Percentiles rank a stretch among this genome's conserved stretches.
Conservation (phyloP, 257 asterid species). For the Jasminum sambac region DNA sequence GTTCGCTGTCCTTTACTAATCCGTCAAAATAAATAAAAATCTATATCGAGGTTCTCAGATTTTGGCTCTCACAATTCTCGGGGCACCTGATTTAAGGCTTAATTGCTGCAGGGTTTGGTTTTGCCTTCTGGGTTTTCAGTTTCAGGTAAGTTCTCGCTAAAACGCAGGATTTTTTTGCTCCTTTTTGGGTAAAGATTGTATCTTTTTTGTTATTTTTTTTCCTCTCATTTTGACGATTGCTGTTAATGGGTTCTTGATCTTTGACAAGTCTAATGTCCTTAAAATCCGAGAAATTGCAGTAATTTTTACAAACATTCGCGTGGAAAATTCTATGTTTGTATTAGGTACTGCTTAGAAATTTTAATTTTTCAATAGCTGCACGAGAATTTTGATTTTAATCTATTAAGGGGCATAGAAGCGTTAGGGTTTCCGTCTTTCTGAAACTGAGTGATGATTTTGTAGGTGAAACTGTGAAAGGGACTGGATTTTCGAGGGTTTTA, state of each 20-base stretch:
- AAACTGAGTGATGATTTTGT: neutral
- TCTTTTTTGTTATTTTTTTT: neutral
- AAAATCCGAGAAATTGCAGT: neutral
- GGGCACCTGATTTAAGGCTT: slow-evolving; percentile 20
- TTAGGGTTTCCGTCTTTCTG: neutral
- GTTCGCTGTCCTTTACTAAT: neutral
- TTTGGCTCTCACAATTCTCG: slow-evolving; percentile 10
- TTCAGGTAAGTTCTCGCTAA: slow-evolving; percentile 13
- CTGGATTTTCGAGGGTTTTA: neutral
- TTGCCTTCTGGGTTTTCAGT: slow-evolving; percentile 26
- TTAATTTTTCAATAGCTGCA: neutral
- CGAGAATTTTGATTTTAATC: neutral
- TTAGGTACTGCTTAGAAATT: neutral
- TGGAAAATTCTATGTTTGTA: neutral
- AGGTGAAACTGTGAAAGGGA: neutral
- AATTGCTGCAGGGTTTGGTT: slow-evolving; percentile 19
- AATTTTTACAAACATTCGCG: neutral
- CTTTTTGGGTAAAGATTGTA: neutral
- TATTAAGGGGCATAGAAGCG: neutral
- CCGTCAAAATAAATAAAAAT: neutral
- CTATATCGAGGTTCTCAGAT: slow-evolving; percentile 10
- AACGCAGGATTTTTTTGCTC: neutral
- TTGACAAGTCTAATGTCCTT: neutral
- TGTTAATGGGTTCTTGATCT: slow-evolving; percentile 10
- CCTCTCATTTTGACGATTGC: neutral